Conservation (phyloP, 371 early-diverging fungal genomes). For the Basidiobolus meristosporus region DNA sequence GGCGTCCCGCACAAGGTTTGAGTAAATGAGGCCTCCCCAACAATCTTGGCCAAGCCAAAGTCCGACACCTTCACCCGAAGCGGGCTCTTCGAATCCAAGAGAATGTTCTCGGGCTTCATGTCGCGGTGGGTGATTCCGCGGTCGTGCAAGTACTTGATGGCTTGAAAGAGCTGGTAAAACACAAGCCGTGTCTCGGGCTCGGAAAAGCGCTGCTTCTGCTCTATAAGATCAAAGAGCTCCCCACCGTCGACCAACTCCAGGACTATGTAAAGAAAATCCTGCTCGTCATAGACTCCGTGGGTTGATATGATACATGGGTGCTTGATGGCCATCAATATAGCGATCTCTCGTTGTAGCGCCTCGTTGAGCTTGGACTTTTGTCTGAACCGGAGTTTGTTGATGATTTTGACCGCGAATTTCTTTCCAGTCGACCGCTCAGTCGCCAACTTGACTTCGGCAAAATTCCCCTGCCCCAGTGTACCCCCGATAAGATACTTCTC, state of each 20-base stretch:
- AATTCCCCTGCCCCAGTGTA: no score
- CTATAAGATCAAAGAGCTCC: slow-evolving; percentile 85
- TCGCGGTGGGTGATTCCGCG: slow-evolving; percentile 61
- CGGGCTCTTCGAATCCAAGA: slow-evolving; percentile 11
- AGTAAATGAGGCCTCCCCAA: not conserved
- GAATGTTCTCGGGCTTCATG: slow-evolving; percentile 71
- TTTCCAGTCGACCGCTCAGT: slow-evolving; percentile 16
- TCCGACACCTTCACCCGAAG: not conserved
- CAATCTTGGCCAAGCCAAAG: not conserved
- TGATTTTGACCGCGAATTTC: slow-evolving; percentile 40
- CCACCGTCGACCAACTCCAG: slow-evolving; percentile 29
- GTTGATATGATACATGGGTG: slow-evolving; percentile 36
- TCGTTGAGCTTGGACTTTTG: slow-evolving; percentile 25
- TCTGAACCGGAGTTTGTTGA: slow-evolving; percentile 24
- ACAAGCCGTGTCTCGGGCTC: slow-evolving; percentile 67
- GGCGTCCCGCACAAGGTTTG: not conserved
- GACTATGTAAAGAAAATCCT: not conserved
- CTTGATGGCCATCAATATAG: slow-evolving; percentile 52
- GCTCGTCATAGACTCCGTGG: slow-evolving; percentile 16
- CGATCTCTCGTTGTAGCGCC: slow-evolving; percentile 39
- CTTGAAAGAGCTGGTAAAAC: slow-evolving; percentile 54
- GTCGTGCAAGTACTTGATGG: slow-evolving; percentile 53
- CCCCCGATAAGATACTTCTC: no score
- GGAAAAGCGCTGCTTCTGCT: slow-evolving; percentile 37
- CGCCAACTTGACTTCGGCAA: slow-evolving; percentile 36